Evolutionary conservation across 306 rosid genomes (phyloP), one percentile per base, ranked within the genome.

Genomic region (Trichosanthes truncata): DNA sequence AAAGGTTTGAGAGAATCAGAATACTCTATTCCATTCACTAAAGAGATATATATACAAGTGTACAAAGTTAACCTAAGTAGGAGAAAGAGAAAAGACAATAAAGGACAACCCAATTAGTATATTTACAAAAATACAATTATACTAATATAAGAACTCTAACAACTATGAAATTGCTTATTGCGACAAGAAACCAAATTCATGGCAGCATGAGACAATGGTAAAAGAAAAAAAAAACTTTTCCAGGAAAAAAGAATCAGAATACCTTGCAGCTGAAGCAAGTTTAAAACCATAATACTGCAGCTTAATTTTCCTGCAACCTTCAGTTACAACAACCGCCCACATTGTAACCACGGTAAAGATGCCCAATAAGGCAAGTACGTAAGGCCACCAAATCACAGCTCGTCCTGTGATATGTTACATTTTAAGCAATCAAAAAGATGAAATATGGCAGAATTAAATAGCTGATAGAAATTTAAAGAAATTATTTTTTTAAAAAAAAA

Each of bases 271-370:
- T 69, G 99, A 95, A 86, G 99, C 97, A 80, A 95, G 97, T 88
- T 93, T 95, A 81, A 95, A 95, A 78, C 97, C 99, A 62, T 95
- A 95, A 82, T 95, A 95, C 78, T 95, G 97, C 86, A 93, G 90
- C 89, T 93, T 95, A 65, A 95, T 91, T 89, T 95, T 95, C 88
- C 99, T 84, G 80, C 99, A 91, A 81, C 97, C 97, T 90, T 95
- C 97, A 7, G 97, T 95, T 80, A 95, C 97, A 79, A 95, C 97
- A 80, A 95, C 99, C 40, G 99, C 99, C 97, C 97, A 95, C 99
- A 93, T 93, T 23, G 99, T 93, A 83, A 95, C 99, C 6, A 86
- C 21, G 13, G 97, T 95, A 83, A 95, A 95, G 85, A 95, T 87
- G 20, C 97, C 97, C 89, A 91, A 75, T 26, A 95, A 87, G 25